Evolutionary conservation across 108 stramenopile genomes (phyloP).

Genomic region (Cyclotella distinguenda): DNA sequence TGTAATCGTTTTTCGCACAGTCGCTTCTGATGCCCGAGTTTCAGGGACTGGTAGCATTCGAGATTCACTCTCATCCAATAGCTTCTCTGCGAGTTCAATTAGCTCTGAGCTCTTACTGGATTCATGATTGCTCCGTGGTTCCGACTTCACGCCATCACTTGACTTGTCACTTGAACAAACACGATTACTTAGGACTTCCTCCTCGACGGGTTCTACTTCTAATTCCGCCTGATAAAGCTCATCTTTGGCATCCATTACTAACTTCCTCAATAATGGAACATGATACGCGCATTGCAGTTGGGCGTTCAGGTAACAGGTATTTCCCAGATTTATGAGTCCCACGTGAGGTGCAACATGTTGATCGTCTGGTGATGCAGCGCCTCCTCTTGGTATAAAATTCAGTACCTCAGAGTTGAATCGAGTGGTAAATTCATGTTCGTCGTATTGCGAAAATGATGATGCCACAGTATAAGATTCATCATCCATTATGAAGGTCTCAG

Average conservation of each 20-base stretch:
- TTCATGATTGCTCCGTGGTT: too few species aligned
- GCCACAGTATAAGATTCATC: too few species aligned
- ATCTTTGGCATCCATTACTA: constrained; percentile 45
- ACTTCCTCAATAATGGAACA: constrained; percentile 60
- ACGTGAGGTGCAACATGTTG: background rate
- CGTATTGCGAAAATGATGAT: too few species aligned
- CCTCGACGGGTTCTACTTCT: constrained; percentile 36
- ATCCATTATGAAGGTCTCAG: background rate
- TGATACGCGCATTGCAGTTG: constrained; percentile 86
- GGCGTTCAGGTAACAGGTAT: constrained; percentile 84
- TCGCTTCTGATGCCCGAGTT: background rate
- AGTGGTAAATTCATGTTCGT: too few species aligned
- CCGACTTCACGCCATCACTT: constrained; percentile 45
- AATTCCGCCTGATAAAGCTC: constrained; percentile 26
- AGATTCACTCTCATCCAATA: background rate
- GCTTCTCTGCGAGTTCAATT: too few species aligned
- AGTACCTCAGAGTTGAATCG: constrained; percentile 16
- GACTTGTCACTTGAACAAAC: constrained; percentile 16
- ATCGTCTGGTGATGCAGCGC: background rate
- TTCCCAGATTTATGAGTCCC: constrained; percentile 74
- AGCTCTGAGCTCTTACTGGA: too few species aligned
- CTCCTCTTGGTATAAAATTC: constrained; percentile 35
- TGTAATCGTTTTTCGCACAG: constrained; percentile 11
- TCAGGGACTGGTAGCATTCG: too few species aligned
- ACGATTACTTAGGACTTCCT: constrained; percentile 17